Evolutionary conservation across 2,329 filamentous ascomycete genomes (phyloP).

Genomic region (Fusarium fracticaudum): DNA sequence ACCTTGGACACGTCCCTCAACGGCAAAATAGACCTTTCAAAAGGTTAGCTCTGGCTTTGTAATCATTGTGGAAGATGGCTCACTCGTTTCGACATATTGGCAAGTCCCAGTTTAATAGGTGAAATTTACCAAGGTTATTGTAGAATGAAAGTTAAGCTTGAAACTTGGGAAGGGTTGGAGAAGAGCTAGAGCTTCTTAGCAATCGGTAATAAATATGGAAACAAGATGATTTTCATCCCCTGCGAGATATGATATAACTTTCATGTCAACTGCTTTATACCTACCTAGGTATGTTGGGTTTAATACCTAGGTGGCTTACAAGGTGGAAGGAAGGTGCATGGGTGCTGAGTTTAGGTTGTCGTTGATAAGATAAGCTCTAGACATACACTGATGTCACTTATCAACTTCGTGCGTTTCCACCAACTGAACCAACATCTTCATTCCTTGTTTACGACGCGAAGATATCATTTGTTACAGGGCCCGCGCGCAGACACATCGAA

Average conservation of each 20-base stretch:
- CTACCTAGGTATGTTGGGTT: not conserved
- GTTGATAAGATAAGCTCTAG: conserved; percentile 31
- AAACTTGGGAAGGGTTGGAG: not conserved
- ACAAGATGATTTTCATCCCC: not conserved
- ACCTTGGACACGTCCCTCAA: conserved; percentile 78
- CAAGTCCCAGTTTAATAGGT: not conserved
- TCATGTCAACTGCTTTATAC: conserved; percentile 6
- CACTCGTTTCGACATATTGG: conserved; percentile 50
- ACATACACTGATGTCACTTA: conserved; percentile 28
- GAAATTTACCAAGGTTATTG: not conserved
- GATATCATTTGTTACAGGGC: not conserved
- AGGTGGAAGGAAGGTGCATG: not conserved
- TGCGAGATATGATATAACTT: not conserved
- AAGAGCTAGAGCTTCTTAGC: not conserved
- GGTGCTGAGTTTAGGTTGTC: not conserved
- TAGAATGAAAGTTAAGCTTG: not conserved
- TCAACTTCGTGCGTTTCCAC: not conserved
- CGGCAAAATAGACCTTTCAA: conserved; percentile 68
- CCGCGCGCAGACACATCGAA: not conserved
- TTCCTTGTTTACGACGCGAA: conserved; percentile 3
- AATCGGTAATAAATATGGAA: not conserved
- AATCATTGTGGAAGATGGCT: not conserved
- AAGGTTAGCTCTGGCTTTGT: not conserved
- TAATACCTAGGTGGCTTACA: not conserved
- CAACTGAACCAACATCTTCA: not conserved